These are phyloP conservation scores for Articulospora tetracladia DNA, from an alignment of 495 filamentous ascomycete genomes.

Conservation along the genomic window DNA sequence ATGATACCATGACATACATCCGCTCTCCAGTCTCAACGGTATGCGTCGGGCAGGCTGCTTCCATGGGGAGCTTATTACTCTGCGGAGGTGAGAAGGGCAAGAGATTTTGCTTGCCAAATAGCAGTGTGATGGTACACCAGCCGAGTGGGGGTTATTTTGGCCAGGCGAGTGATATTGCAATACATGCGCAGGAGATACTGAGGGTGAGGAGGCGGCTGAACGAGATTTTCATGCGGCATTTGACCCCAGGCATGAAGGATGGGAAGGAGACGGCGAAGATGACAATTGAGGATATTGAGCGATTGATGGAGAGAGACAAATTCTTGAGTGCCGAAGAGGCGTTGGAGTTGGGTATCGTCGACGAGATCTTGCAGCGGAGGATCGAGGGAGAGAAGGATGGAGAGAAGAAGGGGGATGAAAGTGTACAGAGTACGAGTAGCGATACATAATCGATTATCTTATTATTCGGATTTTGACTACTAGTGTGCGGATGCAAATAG, in stretches of 20 bases:
- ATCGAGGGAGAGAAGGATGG: constrained; percentile 28
- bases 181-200: constrained; percentile 96
- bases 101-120: constrained; percentile 85
- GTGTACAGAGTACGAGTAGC: not conserved
- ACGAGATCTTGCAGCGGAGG: constrained; percentile 70
- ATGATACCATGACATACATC: constrained; percentile 99
- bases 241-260: constrained; percentile 29
- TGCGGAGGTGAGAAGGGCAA: constrained; percentile 83
- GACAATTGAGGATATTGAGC: constrained; percentile 78
- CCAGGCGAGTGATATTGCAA: constrained; percentile 88
- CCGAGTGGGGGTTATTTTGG: constrained; percentile 88
- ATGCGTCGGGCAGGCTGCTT: constrained; percentile 90
- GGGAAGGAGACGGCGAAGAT: constrained; percentile 55
- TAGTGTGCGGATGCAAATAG: too few species aligned
- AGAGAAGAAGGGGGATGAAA: constrained; percentile 6
- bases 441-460: not conserved
- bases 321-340: constrained; percentile 90
- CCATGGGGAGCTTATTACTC: constrained; percentile 88
- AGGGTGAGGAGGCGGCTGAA: constrained; percentile 81
- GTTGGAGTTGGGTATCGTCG: constrained; percentile 82
- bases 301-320: constrained; percentile 93
- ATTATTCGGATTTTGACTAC: not conserved
- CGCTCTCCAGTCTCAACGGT: constrained; percentile 87
- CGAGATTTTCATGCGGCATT: constrained; percentile 79
- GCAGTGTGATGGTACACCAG: constrained; percentile 94